phyloP scores from a whole-genome alignment of 208 protist species.

The Crithidia acanthocephali region DNA sequence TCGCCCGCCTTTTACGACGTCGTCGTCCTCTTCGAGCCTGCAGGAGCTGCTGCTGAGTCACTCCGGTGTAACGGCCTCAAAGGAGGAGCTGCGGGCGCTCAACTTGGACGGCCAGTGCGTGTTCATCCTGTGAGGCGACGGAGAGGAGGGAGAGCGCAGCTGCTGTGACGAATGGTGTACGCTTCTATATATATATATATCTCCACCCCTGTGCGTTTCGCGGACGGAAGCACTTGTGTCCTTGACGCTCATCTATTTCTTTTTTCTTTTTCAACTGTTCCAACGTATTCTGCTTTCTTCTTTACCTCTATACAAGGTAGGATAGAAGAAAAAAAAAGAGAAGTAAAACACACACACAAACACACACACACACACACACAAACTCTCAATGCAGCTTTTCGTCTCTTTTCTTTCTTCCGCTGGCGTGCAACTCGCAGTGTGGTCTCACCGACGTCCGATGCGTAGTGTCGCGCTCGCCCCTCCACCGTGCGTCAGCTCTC shows the following conservation, averaged over 20 bases:
- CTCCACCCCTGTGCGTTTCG: too few relatives aligned
- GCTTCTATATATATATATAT: too few relatives aligned
- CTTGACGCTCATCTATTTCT: not conserved
- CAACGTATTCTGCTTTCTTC: not conserved
- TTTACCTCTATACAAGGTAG: too few relatives aligned
- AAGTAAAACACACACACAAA: not conserved
- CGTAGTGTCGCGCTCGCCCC: too few relatives aligned
- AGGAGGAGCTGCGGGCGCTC: constrained; percentile 23
- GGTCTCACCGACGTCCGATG: too few relatives aligned
- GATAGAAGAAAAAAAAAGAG: too few relatives aligned
- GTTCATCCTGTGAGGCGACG: not conserved
- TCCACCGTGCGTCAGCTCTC: too few relatives aligned
- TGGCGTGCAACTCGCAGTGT: too few relatives aligned
- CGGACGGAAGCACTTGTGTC: not conserved
- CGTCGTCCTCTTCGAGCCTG: constrained; percentile 7
- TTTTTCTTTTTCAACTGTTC: not conserved
- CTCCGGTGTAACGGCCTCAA: constrained; percentile 20
- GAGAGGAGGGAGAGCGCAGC: too few relatives aligned
- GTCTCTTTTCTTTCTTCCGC: too few relatives aligned
- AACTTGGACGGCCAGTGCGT: constrained; percentile 16
- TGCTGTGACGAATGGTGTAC: too few relatives aligned
- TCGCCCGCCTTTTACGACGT: not conserved
- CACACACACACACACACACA: not conserved
- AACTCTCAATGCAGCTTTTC: too few relatives aligned
- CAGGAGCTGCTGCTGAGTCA: constrained; percentile 11